Base-by-base conservation (phyloP, 306 rosid species). In the Senna tora region DNA sequence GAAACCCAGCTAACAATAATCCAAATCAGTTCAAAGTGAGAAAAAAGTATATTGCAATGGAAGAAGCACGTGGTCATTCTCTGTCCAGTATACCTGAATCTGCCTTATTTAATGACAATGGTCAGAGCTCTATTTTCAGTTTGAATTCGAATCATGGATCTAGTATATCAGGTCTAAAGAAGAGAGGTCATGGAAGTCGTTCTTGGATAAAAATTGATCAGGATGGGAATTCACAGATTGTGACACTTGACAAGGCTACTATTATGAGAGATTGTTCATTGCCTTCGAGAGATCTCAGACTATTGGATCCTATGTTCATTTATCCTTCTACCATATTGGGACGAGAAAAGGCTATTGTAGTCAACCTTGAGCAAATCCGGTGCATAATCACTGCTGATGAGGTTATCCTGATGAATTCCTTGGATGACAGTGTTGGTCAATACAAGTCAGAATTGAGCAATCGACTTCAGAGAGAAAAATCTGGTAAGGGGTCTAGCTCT, bases 361-460 rank as follows among this genome's bases (percentile, higher is more conserved):
- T 94, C 55, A 89, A 89, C 80, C 95, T 94, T 70, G 98, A 91
- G 85, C 96, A 94, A 81, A 94, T 91, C 75, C 82, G 97, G 71
- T 94, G 97, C 72, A 81, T 94, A 81, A 94, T 94, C 77, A 89
- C 96, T 2, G 89, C 98, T 53, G 96, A 91, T 17, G 97, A 94
- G 81, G 97, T 91, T 54, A 74, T 91, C 76, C 74, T 91, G 46
- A 91, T 94, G 98, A 94, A 89, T 71, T 94, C 97, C 7, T 69
- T 94, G 81, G 95, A 89, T 81, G 84, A 76, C 50, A 83, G 87
- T 74, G 96, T 92, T 77, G 85, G 82, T 75, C 88, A 84, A 79
- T 91, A 91, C 81, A 77, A 75, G 77, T 79, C 82, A 53, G 96
- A 89, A 46, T 75, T 94, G 79, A 86, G 89, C 83, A 87, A 85